A percentile compares a stretch with the other conserved stretches of the same genome.
Evolutionary conservation across 345 rosid species (phyloP).

Genomic region (Odontarrhena argentea): DNA sequence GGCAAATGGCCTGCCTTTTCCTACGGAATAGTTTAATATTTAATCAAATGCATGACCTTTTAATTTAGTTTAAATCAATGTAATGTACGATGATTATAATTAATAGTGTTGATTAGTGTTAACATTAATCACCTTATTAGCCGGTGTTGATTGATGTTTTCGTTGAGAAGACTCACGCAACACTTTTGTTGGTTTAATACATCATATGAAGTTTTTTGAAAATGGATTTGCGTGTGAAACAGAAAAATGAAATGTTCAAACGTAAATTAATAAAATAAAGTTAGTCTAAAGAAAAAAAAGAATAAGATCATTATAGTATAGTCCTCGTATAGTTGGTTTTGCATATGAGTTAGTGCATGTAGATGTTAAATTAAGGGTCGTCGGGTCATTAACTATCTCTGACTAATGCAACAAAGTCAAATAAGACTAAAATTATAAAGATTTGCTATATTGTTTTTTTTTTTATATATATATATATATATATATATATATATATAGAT

Average conservation of each 20-base stretch:
- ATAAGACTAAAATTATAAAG: background rate
- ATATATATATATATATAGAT: too few species aligned
- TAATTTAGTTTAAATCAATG: constrained; percentile 25
- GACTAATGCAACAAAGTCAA: constrained; percentile 37
- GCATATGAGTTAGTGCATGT: constrained; percentile 38
- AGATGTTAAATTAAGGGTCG: constrained; percentile 23
- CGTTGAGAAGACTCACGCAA: constrained; percentile 26
- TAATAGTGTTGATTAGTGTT: background rate
- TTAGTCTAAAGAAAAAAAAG: background rate
- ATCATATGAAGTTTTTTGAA: background rate
- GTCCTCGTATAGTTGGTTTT: constrained; percentile 21
- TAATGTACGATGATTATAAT: constrained; percentile 36
- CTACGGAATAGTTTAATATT: constrained; percentile 19
- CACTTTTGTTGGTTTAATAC: background rate
- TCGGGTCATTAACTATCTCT: constrained; percentile 27
- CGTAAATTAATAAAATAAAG: background rate
- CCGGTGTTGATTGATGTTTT: constrained; percentile 39
- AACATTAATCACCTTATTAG: constrained; percentile 27
- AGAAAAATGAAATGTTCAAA: background rate
- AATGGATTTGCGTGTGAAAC: constrained; percentile 3
- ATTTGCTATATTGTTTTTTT: too few species aligned
- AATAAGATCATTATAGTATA: background rate
- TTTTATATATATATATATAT: too few species aligned
- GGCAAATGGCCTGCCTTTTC: constrained; percentile 35
- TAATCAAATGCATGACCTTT: constrained; percentile 8